Conservation (phyloP, 108 stramenopile genomes). For the Phaeodactylum tricornutum region DNA sequence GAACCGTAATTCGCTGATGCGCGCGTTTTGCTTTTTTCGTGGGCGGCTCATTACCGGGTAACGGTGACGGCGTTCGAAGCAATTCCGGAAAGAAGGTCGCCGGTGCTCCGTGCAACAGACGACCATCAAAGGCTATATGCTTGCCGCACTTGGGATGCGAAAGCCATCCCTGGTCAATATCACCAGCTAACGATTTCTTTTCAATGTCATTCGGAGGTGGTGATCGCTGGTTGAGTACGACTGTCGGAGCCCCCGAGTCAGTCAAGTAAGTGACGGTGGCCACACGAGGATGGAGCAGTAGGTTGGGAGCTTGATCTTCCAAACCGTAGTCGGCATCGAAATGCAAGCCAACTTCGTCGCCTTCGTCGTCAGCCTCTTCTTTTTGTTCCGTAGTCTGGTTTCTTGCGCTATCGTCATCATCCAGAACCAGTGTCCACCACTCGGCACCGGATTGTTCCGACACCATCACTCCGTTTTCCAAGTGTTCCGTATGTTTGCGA, state of each 20-base stretch:
- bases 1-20: slow-evolving; percentile 59
- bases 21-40: neutral
- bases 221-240: slow-evolving; percentile 48
- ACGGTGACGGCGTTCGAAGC: slow-evolving; percentile 4
- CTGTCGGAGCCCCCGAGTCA: slow-evolving; percentile 75
- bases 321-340: slow-evolving; percentile 88
- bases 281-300: slow-evolving; percentile 67
- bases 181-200: slow-evolving; percentile 46
- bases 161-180: slow-evolving; percentile 56
- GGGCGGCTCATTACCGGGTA: slow-evolving; percentile 9
- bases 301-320: slow-evolving; percentile 61
- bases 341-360: slow-evolving; percentile 75
- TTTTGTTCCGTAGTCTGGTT: neutral
- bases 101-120: slow-evolving; percentile 85
- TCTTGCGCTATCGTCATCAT: slow-evolving; percentile 11
- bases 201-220: slow-evolving; percentile 47
- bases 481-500: slow-evolving; percentile 45
- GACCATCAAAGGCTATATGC: slow-evolving; percentile 85
- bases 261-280: slow-evolving; percentile 85
- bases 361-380: slow-evolving; percentile 8
- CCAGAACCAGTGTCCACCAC: slow-evolving; percentile 90
- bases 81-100: slow-evolving; percentile 54
- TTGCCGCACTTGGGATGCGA: slow-evolving; percentile 72
- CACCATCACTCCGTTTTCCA: slow-evolving; percentile 43
- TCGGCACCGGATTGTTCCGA: slow-evolving; percentile 75